Evolutionary conservation across 208 protist genomes (phyloP).

Genomic region (Wallacemonas rigidus): DNA sequence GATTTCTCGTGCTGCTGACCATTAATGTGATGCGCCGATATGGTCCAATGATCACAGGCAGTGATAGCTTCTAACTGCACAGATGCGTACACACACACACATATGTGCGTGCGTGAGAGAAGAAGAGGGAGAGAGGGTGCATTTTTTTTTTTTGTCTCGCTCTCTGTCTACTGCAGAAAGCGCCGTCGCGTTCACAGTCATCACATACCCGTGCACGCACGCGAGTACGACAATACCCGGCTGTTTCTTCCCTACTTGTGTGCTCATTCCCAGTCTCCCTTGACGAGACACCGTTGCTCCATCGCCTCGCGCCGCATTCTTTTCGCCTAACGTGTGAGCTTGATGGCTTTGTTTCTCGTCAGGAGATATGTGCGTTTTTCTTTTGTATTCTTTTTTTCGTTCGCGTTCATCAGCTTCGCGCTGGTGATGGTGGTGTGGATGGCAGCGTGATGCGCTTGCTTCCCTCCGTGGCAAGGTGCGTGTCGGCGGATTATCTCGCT

Average conservation of each 20-base stretch:
- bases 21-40: constrained; percentile 74
- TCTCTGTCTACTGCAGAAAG: neutral
- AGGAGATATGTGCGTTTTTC: neutral
- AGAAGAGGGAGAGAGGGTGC: too few relatives aligned
- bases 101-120: too few relatives aligned
- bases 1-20: constrained; percentile 45
- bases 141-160: neutral
- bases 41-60: constrained; percentile 82
- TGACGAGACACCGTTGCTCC: neutral
- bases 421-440: neutral
- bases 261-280: neutral
- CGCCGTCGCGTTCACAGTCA: too few relatives aligned
- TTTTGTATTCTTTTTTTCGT: neutral
- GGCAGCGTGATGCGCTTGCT: neutral
- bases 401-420: too few relatives aligned
- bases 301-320: neutral
- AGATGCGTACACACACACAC: too few relatives aligned
- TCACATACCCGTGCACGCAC: neutral
- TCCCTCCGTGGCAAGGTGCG: neutral
- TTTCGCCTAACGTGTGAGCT: neutral
- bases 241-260: neutral
- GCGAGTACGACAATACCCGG: too few relatives aligned
- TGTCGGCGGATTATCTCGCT: neutral
- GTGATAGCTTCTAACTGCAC: constrained; percentile 55
- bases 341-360: neutral